phyloP scores from a whole-genome alignment of 805 yeast species.

The Saturnispora sanitii region DNA sequence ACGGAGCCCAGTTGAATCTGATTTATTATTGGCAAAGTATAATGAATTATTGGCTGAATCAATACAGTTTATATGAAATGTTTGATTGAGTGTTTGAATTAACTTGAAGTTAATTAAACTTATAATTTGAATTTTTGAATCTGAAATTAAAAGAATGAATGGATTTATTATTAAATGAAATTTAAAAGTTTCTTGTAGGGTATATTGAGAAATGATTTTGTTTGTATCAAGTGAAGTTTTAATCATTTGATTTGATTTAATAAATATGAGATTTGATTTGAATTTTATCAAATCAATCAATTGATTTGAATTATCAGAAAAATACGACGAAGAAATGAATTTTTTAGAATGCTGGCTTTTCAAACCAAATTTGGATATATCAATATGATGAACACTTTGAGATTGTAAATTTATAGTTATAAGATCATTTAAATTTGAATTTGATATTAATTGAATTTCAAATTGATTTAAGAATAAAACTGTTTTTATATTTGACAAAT shows the following conservation, averaged over 20 bases:
- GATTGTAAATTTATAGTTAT: conserved; percentile 7
- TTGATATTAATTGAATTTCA: conserved; percentile 7
- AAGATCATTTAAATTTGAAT: conserved; percentile 8
- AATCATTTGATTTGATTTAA: conserved; percentile 20
- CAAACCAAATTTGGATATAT: neutral
- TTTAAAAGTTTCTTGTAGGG: conserved; percentile 14
- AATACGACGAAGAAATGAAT: neutral
- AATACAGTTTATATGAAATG: no score
- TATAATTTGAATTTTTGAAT: conserved; percentile 28
- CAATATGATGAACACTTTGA: neutral
- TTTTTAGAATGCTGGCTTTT: neutral
- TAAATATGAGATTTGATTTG: conserved; percentile 17
- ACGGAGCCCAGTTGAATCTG: no score
- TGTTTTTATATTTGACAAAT: conserved; percentile 7
- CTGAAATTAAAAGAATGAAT: conserved; percentile 26
- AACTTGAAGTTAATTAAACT: conserved; percentile 29
- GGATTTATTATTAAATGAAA: conserved; percentile 30
- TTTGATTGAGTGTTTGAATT: conserved; percentile 29
- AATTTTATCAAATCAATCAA: neutral
- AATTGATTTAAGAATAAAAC: conserved; percentile 2
- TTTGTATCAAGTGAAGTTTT: conserved; percentile 14
- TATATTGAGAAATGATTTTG: conserved; percentile 13
- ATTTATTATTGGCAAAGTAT: no score
- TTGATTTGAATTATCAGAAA: neutral
- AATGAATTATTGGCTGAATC: no score